Evolutionary conservation across 2,329 filamentous ascomycete genomes (phyloP).

Genomic region (Trichoderma aggressivum): DNA sequence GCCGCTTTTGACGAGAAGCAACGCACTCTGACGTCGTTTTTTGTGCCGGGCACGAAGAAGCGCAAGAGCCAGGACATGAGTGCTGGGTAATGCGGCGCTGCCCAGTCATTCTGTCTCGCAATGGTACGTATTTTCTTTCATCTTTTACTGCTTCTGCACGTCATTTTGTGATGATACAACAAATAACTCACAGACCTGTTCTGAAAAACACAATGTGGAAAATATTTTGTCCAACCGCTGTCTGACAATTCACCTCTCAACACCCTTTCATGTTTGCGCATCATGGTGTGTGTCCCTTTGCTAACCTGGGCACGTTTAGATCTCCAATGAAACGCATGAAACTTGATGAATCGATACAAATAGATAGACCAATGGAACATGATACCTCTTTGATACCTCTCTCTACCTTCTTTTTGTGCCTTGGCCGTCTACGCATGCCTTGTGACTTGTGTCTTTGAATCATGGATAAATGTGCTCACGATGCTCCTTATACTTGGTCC

Average conservation of each 20-base stretch:
- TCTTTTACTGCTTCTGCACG: slow-evolving; percentile 14
- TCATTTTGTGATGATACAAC: slow-evolving; percentile 63
- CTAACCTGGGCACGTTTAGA: slow-evolving; percentile 8
- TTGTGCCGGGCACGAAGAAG: slow-evolving; percentile 38
- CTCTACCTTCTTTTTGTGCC: not conserved
- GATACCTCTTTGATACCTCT: not conserved
- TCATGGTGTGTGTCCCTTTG: not conserved
- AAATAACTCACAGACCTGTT: slow-evolving; percentile 77
- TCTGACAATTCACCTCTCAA: slow-evolving; percentile 50
- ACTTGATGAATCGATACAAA: not conserved
- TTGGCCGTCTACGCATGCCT: not conserved
- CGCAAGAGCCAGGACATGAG: slow-evolving; percentile 5
- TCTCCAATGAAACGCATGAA: not conserved
- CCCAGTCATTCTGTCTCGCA: not conserved
- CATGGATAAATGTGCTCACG: not conserved
- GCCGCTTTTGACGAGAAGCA: slow-evolving; percentile 72
- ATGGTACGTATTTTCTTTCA: slow-evolving; percentile 38
- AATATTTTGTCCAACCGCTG: slow-evolving; percentile 74
- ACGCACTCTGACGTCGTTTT: slow-evolving; percentile 73
- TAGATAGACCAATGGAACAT: slow-evolving; percentile 2
- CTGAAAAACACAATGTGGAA: slow-evolving; percentile 67
- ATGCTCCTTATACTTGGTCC: not conserved
- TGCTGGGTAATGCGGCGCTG: not conserved
- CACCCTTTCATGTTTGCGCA: not conserved
- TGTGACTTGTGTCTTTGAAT: not conserved